Conservation (phyloP, 2,329 filamentous ascomycete genomes). For the Aspergillus unguis region DNA sequence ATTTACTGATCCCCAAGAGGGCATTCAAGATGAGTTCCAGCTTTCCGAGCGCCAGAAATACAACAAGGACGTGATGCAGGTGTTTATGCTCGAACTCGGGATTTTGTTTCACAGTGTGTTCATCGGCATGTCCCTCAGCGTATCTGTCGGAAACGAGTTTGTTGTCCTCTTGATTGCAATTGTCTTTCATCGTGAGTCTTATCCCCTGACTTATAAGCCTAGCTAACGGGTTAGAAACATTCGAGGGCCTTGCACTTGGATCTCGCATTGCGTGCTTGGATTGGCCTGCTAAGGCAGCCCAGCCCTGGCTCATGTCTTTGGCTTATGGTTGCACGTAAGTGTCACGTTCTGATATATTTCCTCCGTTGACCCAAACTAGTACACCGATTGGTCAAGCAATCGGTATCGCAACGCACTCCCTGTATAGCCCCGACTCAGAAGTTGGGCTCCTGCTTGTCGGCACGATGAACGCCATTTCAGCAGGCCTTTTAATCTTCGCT, state of each 20-base stretch:
- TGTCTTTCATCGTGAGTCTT: slow-evolving; percentile 34
- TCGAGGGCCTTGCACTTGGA: slow-evolving; percentile 35
- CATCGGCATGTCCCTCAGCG: slow-evolving; percentile 37
- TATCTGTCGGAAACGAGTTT: slow-evolving; percentile 34
- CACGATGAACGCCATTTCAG: slow-evolving; percentile 77
- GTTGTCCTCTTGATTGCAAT: slow-evolving; percentile 35
- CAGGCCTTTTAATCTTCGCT: slow-evolving; percentile 72
- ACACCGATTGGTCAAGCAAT: slow-evolving; percentile 77
- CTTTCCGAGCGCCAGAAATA: slow-evolving; percentile 37
- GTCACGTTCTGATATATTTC: not conserved
- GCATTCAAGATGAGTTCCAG: not conserved
- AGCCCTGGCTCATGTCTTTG: slow-evolving; percentile 69
- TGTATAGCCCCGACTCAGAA: slow-evolving; percentile 72
- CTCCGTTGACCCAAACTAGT: slow-evolving; percentile 37
- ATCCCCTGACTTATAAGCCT: not conserved
- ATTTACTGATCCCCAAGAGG: slow-evolving; percentile 6
- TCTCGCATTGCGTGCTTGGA: slow-evolving; percentile 32
- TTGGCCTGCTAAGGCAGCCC: slow-evolving; percentile 27
- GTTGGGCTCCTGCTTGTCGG: slow-evolving; percentile 72
- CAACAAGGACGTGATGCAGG: slow-evolving; percentile 67
- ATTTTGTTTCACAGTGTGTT: slow-evolving; percentile 73
- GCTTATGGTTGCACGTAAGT: slow-evolving; percentile 61
- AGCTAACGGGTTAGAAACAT: slow-evolving; percentile 27
- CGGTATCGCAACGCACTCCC: slow-evolving; percentile 67
- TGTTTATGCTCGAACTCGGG: slow-evolving; percentile 70